Conservation (phyloP, 306 rosid species). For the Geum urbanum region DNA sequence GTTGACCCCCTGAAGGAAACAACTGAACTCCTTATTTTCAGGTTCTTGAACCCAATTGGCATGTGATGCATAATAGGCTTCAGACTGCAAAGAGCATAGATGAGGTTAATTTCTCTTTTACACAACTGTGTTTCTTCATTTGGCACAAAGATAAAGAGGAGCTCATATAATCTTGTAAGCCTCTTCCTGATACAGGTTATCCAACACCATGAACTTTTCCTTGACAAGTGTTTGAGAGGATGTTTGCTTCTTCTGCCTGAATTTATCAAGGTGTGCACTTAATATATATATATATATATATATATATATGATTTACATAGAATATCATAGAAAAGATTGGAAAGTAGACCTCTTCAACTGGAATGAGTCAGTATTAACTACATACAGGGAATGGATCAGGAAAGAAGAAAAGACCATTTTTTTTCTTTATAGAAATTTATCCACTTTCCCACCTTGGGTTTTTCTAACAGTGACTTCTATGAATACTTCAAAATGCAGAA, state of each 20-base stretch:
- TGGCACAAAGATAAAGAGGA: not conserved
- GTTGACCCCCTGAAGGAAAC: not conserved
- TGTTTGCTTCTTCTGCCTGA: constrained; percentile 92
- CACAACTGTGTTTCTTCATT: not conserved
- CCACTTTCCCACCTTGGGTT: no score
- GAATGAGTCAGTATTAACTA: not conserved
- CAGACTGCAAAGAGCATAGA: constrained; percentile 91
- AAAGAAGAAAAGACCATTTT: not conserved
- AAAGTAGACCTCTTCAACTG: not conserved
- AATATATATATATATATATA: not conserved
- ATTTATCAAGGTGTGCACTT: constrained; percentile 73
- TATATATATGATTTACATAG: not conserved
- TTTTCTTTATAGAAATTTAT: no score
- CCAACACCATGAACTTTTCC: constrained; percentile 91
- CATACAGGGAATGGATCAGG: not conserved
- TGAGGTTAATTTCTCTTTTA: constrained; percentile 46
- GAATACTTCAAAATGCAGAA: constrained; percentile 54
- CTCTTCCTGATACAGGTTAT: constrained; percentile 69
- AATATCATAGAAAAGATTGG: not conserved
- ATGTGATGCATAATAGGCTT: constrained; percentile 78
- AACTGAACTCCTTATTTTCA: constrained; percentile 27
- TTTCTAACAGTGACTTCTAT: no score
- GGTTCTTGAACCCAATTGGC: constrained; percentile 99
- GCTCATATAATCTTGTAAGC: constrained; percentile 26
- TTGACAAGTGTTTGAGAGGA: constrained; percentile 88